Conservation (phyloP, 2,329 filamentous ascomycete species). For the Ascosphaera aggregata region DNA sequence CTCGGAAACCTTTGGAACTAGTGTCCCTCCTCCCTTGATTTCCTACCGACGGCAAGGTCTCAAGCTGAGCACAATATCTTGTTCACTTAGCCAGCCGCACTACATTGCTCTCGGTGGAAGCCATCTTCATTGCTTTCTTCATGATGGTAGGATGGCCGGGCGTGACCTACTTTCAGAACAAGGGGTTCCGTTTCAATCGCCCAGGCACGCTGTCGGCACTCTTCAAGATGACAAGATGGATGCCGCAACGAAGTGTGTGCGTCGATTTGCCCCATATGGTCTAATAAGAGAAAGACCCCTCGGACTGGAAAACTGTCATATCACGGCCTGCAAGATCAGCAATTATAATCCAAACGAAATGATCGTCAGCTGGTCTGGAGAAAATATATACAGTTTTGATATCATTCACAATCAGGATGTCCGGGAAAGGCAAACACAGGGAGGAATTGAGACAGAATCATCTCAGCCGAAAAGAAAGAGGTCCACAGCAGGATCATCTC, state of each 20-base stretch:
- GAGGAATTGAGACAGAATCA: slow-evolving; percentile 8
- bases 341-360: slow-evolving; percentile 45
- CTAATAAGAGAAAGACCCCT: slow-evolving; percentile 24
- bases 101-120: slow-evolving; percentile 48
- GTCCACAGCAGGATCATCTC: no score
- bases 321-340: slow-evolving; percentile 48
- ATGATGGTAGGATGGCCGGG: slow-evolving; percentile 44
- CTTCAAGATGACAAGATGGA: slow-evolving; percentile 31
- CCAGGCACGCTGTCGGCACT: neutral
- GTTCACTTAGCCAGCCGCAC: slow-evolving; percentile 41
- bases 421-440: slow-evolving; percentile 16
- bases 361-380: slow-evolving; percentile 43
- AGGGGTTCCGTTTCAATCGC: slow-evolving; percentile 13
- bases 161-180: slow-evolving; percentile 31
- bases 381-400: slow-evolving; percentile 44
- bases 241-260: slow-evolving; percentile 39
- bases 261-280: slow-evolving; percentile 40
- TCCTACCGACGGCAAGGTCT: slow-evolving; percentile 39
- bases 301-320: slow-evolving; percentile 27
- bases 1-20: slow-evolving; percentile 21
- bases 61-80: slow-evolving; percentile 45
- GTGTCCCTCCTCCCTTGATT: slow-evolving; percentile 38
- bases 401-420: slow-evolving; percentile 34
- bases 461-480: neutral
- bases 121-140: slow-evolving; percentile 44